Evolutionary conservation across 2,329 filamentous ascomycete genomes (phyloP), one percentile per base, ranked within the genome.

Genomic region (Coniochaeta prunicola): DNA sequence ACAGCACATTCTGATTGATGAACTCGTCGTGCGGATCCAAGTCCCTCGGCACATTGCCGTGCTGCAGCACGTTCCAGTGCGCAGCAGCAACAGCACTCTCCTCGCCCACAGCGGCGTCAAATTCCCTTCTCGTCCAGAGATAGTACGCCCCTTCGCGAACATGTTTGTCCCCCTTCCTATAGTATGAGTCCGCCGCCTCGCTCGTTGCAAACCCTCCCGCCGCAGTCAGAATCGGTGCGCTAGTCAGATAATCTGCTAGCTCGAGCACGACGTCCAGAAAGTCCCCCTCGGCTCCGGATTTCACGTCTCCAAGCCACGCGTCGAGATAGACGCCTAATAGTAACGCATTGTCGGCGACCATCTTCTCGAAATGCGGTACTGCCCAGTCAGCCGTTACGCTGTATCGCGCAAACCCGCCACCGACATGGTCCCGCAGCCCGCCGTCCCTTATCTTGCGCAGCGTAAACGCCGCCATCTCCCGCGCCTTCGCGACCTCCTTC

Each of bases 341-440:
- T 64, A 97, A 88, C 0, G 90, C 88, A 67, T 99, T 96, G 69
- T 97, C 94, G 58, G 91, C 92, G 10, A 97, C 83, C 82, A 97
- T 92, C 77, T 97, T 97, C 76, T 99, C 94, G 66, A 97, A 99
- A 71, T 96, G 92, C 12, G 94, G 94, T 53, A 97, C 77, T 62
- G 89, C 90, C 94, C 94, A 99, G 73, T 97, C 90, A 15, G 86
- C 78, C 0, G 93, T 97, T 8, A 96, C 89, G 15, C 91, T 96
- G 70, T 96, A 97, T 57, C 93, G 84, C 36, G 80, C 75, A 64
- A 85, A 85, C 3, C 83, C 83, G 7, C 76, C 77, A 1, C 80
- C 80, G 9, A 85, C 69, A 59, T 85, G 83, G 60, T 86, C 83
- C 57, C 79, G 74, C 61, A 86, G 66, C 4, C 79, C 80, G 56